phyloP scores from a whole-genome alignment of 2,329 filamentous ascomycete genomes.

The Scorias spongiosa region DNA sequence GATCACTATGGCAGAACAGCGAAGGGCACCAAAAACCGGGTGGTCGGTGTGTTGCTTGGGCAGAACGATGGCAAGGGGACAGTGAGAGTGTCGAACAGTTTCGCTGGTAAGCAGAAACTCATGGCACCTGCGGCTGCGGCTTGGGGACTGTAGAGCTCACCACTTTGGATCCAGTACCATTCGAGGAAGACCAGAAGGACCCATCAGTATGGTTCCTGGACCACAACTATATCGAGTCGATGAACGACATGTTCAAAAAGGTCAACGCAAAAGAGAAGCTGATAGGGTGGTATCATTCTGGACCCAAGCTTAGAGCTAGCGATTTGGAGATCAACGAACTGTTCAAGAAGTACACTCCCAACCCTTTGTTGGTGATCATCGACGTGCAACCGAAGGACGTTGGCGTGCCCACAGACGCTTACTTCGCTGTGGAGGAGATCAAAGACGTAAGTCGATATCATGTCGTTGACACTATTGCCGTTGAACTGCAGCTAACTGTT shows the following conservation, averaged over 20 bases:
- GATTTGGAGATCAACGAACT: constrained; percentile 99
- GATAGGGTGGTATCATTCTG: constrained; percentile 99
- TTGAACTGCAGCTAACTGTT: constrained; percentile 9
- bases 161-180: constrained; percentile 52
- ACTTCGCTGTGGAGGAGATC: constrained; percentile 98
- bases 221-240: constrained; percentile 97
- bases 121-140: not conserved
- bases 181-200: constrained; percentile 97
- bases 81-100: constrained; percentile 96
- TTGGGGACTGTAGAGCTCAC: too few relatives aligned
- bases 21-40: constrained; percentile 75
- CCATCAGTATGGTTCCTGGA: constrained; percentile 98
- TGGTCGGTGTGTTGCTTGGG: constrained; percentile 85
- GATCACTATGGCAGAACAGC: constrained; percentile 94
- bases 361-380: constrained; percentile 91
- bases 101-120: constrained; percentile 56
- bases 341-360: constrained; percentile 97
- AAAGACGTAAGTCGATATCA: constrained; percentile 55
- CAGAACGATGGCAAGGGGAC: constrained; percentile 85
- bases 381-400: constrained; percentile 97
- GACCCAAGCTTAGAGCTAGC: constrained; percentile 87
- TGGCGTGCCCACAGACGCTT: constrained; percentile 93
- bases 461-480: not conserved
- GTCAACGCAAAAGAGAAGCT: constrained; percentile 98
- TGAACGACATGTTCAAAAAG: constrained; percentile 99